Base-by-base conservation (phyloP, 345 rosid species). In the Zanthoxylum bungeanum region DNA sequence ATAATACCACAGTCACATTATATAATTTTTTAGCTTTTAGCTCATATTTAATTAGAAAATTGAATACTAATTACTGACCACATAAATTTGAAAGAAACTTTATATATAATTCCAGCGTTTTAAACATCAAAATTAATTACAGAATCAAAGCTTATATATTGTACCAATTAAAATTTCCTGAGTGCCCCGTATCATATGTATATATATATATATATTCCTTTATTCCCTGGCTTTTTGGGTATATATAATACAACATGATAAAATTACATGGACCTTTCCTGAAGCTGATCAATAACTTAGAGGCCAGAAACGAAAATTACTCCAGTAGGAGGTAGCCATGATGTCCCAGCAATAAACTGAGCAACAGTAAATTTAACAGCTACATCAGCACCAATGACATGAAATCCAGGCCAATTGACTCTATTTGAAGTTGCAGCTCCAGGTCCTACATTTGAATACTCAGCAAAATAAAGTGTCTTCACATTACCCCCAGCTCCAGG, bases 281-380 rank as follows among this genome's bases (percentile, higher is more conserved):
- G 7, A 17, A 44, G 7, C 2, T 2, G 1, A 44, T 22, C 17
- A 58, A 71, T 77, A 57, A 78, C 66, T n/a, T 61, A 52, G 44
- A 88, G 86, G 21, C 90, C 90, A 31, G 91, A 74, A 66, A 46
- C 2, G 64, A 85, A 88, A 60, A 82, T 64, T 5, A 85, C 89
- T 11, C 93, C 89, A 4, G 93, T 85, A 0, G 93, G 77, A 30
- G 91, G 93, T 76, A 88, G 58, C 93, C 93, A 88, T 0, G 82
- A 75, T 1, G 56, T 68, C 47, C 93, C 93, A 0, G 73, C 28
- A 33, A 88, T 88, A 53, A 88, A 81, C 22, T 22, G 70, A 9
- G 47, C 75, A 5, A 86, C 90, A 3, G 93, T 86, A 60, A 83
- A 86, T 57, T 81, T 39, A 4, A 16, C 70, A 21, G 93, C 90